Evolutionary conservation across 2,329 filamentous ascomycete species (phyloP), one percentile per base, ranked within the genome.

Genomic region (Fusarium burgessii): DNA sequence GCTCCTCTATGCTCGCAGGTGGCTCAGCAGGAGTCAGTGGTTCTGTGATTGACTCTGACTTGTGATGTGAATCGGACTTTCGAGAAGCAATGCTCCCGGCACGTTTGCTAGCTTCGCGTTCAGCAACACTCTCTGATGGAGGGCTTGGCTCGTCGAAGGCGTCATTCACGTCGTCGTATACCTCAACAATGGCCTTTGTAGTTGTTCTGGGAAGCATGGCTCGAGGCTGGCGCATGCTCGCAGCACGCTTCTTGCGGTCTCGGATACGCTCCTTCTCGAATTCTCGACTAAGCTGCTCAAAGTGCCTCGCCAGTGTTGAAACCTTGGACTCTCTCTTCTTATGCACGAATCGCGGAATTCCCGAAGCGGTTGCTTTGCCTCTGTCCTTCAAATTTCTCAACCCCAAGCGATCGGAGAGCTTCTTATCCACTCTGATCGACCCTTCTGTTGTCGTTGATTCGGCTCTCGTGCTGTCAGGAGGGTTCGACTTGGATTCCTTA

Each of bases 181-280:
- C 94, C 80, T 98, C 93, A 18, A 99, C 95, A 66, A 97, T 95
- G 10, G 96, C 95, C 76, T 95, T 96, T n/a, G 95, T 97, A 20
- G 94, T 95, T 42, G 94, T 93, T 71, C 96, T 89, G 23, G 96
- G 95, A 25, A 90, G 81, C 78, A 95, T 95, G 2, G 94, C 93
- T 68, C 95, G 89, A 17, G 93, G 93, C 78, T 88, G 86, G 45
- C 87, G 84, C 77, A 92, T 90, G 77, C 91, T 94, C 47, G 93
- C 92, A 29, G 93, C 93, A 64, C 93, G 86, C 78, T 94, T 92
- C 75, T 91, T 92, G 71, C 93, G 90, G 79, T 98, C 95, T 51
- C 93, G 91, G 73, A 97, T 89, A 46, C 96, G 89, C 81, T 99
- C 95, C 76, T 95, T 97, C 78, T 98, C 94, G 73, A 99, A 99